Base-by-base conservation (phyloP, 495 filamentous ascomycete genomes). In the Aspergillus affinis region DNA sequence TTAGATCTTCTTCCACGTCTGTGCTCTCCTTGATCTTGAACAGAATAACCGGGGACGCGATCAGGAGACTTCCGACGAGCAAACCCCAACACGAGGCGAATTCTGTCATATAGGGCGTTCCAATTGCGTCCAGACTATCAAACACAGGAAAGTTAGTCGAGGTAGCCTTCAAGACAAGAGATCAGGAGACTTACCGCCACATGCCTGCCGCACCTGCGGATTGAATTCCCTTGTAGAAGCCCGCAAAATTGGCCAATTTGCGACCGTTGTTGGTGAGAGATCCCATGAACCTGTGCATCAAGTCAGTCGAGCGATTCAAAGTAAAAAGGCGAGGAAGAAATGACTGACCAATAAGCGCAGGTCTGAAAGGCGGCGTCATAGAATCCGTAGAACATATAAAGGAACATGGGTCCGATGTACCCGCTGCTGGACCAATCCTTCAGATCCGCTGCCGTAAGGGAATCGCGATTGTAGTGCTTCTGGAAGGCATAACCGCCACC, bases 221-320 rank as follows among this genome's bases (percentile, higher is more conserved):
- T 75, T 97, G 93, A 65, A 98, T 90, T n/a, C 90, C 91, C 69
- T 97, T 97, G 83, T 96, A 97, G 81, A 93, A 97, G 55, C 93
- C 93, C 32, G 91, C 86, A 66, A 94, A 90, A 78, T 97, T 96
- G 75, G 93, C 93, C 20, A 93, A 82, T 68, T 92, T 95, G 68
- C 92, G 90, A 61, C 88, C 84, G 50, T 94, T 95, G 80, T 98
- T 97, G 66, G 87, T 90, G 30, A 96, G 81, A 18, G 92, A 87
- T 36, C 93, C 93, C 89, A 98, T 96, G 75, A 89, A 90, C 89
- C 88, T 92, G 61, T 7, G 59, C 4, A 51, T 1, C 12, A n/a
- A 36, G 19, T 46, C 12, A 49, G 48, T 21, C 6, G 10, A 52
- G 26, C 6, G 7, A 26, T 21, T 6, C 47, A 9, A 44, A 18